Base-by-base conservation (phyloP, 768 basidiomycete species). In the Tulasnella sp. region DNA sequence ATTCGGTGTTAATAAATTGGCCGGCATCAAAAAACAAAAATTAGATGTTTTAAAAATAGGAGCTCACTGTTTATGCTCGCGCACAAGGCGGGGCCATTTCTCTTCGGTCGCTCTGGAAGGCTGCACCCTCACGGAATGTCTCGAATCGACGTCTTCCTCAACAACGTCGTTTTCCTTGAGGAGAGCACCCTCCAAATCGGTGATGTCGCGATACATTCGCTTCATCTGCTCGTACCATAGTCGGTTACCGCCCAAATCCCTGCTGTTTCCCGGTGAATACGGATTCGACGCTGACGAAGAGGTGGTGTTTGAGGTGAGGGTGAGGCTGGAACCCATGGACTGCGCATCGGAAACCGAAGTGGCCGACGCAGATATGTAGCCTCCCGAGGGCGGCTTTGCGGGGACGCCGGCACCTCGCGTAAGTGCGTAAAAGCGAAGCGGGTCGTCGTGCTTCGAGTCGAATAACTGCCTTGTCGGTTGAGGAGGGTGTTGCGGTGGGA, bases 391-490 rank as follows among this genome's bases (percentile, higher is more conserved):
- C 91, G 14, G 88, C 87, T 82, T 91, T 91, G 36, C 90, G 88
- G n/a, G 88, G 87, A 44, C 44, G 16, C 44, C 44, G 16, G 9
- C 90, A 89, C 0, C 8, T 82, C 83, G 89, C 5, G 90, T 86
- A 46, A 91, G 88, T 44, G 91, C 89, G 52, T 90, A 87, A 85
- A 99, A 99, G 16, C 93, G 90, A 42, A 96, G 90, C 0, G 98
- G 95, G 84, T 99, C 95, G 84, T 99, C 94, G 83, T 94, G 92
- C 52, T 94, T 89, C 80, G 94, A 94, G 83, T 99, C 96, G 79
- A 96, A 97, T 0, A 98, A 89, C 80, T 93, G 93, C 12, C 87
- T 86, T 9, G 31, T 73, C 42, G 79, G 79, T 48, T n/a, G n/a
- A n/a, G n/a, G n/a, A n/a, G 71, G 85, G 84, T 7, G 84, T 19